Percentiles rank a stretch among this genome's conserved stretches.
Evolutionary conservation across 2,329 filamentous ascomycete genomes (phyloP).

Genomic region (Calonectria pseudoturangicola): DNA sequence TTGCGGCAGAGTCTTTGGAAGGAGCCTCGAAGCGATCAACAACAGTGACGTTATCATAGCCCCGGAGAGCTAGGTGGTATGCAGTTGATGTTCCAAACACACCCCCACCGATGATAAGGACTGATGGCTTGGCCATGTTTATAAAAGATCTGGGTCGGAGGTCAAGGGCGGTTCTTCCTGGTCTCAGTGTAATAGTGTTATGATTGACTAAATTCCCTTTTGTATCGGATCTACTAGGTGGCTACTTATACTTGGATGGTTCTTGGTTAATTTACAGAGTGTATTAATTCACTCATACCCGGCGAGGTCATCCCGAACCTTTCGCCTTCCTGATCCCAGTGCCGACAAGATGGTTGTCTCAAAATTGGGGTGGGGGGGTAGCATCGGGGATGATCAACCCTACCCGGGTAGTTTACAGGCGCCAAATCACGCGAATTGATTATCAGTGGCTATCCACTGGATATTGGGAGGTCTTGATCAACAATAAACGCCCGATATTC

Average conservation of each 20-base stretch:
- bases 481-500: background rate
- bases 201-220: background rate
- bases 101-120: slow-evolving; percentile 46
- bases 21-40: slow-evolving; percentile 53
- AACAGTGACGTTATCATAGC: slow-evolving; percentile 50
- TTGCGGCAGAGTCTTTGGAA: slow-evolving; percentile 52
- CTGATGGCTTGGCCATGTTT: slow-evolving; percentile 27
- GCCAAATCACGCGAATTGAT: background rate
- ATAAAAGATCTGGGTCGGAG: background rate
- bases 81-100: slow-evolving; percentile 59
- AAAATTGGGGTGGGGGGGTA: background rate
- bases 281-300: background rate
- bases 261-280: no score
- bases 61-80: slow-evolving; percentile 50
- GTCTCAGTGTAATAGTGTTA: background rate
- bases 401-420: background rate
- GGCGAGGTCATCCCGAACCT: background rate
- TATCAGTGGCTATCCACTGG: no score
- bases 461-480: background rate
- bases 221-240: background rate
- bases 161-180: background rate
- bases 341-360: background rate
- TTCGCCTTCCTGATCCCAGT: background rate
- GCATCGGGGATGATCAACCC: background rate
- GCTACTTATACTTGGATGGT: slow-evolving; percentile 1